Base-by-base conservation (phyloP, 805 yeast species). In the Wickerhamomyces chambardii region DNA sequence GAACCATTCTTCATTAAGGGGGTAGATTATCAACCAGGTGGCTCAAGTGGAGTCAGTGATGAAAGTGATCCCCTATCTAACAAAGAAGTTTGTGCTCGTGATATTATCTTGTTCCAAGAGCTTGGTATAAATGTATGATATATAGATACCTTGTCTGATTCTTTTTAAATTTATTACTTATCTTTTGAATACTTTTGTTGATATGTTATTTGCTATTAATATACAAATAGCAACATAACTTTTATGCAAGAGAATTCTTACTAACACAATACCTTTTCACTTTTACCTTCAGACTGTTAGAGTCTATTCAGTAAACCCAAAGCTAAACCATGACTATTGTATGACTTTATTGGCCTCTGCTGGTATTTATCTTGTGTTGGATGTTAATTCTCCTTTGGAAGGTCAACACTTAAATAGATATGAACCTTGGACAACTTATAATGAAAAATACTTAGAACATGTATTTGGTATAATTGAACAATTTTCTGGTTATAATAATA, bases 1-100 rank as follows among this genome's bases (percentile, higher is more conserved):
- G 77, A 78, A 40, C 89, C 89, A 8, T 89, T 90, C 51, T 78
- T 68, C 47, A 69, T 89, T 27, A 79, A 74, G 56, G 97, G 97
- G 15, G 83, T 90, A 2, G 97, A 90, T 56, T 89, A 89, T 53
- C 97, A 90, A 51, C 97, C 97, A 0, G 97, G 97, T 9, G 97
- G 97, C 0, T 79, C 95, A 0, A 78, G 95, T 0, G 89, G 78
- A 0, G 78, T 77, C 17, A 63, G 63, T n/a, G 57, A 49, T 4
- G 41, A 48, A 6, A 53, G 46, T 9, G 97, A 90, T 52, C 95
- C 96, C 0, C 64, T 90, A 30, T 80, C 95, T 2, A 80, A 85
- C 48, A 68, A 77, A 4, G 59, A 68, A 11, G 50, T 58, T 15
- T 90, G 97, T 62, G 81, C 89, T 5, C 71, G 97, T 45, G 97